These are phyloP conservation scores for Coemansia brasiliensis DNA, from an alignment of 192 early-diverging fungal genomes.

Conservation along the genomic window DNA sequence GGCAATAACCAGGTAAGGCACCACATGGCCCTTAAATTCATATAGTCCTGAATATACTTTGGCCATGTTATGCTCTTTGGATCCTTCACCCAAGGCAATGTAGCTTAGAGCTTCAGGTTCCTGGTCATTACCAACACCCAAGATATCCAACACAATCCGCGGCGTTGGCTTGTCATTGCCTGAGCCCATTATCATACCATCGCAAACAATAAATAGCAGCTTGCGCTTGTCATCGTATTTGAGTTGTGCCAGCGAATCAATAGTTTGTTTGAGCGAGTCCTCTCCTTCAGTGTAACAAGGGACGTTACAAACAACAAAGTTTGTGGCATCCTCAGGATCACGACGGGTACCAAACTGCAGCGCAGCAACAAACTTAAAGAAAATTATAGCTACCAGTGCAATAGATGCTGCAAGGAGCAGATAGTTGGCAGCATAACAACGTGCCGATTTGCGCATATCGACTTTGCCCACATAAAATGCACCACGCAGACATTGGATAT, in stretches of 20 bases:
- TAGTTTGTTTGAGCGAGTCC: constrained; percentile 85
- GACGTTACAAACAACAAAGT: constrained; percentile 92
- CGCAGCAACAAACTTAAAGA: constrained; percentile 96
- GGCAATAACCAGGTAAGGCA: constrained; percentile 94
- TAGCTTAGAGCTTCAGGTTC: constrained; percentile 86
- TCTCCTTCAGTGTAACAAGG: constrained; percentile 99
- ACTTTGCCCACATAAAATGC: constrained; percentile 85
- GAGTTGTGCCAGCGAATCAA: constrained; percentile 88
- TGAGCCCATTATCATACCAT: constrained; percentile 95
- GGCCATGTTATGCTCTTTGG: constrained; percentile 92
- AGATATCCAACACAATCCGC: constrained; percentile 93
- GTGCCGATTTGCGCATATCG: constrained; percentile 77
- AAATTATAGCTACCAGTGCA: constrained; percentile 79
- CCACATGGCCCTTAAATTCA: constrained; percentile 87
- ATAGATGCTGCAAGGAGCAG: constrained; percentile 78
- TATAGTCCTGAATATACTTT: constrained; percentile 98
- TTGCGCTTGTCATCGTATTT: constrained; percentile 98
- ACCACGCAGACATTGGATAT: constrained; percentile 76
- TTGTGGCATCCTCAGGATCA: constrained; percentile 79
- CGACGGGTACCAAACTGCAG: constrained; percentile 78
- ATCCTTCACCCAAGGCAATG: constrained; percentile 86
- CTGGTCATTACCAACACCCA: constrained; percentile 82
- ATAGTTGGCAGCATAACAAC: constrained; percentile 82
- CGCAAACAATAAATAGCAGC: constrained; percentile 91
- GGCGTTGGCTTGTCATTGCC: constrained; percentile 97